Conservation (phyloP, 225 moss, liverwort and hornwort genomes). For the Anthoceros angustus region DNA sequence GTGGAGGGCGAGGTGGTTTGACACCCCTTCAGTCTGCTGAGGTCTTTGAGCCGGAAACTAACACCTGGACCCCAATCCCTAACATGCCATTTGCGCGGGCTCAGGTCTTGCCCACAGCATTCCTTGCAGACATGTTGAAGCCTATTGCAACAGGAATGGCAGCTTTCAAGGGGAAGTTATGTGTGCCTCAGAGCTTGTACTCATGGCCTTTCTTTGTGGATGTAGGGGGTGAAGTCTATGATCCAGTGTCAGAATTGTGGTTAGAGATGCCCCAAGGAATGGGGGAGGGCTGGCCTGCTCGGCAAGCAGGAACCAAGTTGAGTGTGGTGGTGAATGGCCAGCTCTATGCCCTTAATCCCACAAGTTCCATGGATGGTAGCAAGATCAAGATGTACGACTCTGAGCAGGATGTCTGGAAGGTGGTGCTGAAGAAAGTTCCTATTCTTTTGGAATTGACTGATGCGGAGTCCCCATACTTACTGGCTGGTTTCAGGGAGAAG, state of each 20-base stretch:
- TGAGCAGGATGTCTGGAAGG: slow-evolving; percentile 82
- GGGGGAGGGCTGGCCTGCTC: slow-evolving; percentile 97
- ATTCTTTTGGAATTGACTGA: slow-evolving; percentile 78
- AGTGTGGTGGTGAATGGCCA: slow-evolving; percentile 85
- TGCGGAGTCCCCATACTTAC: slow-evolving; percentile 80
- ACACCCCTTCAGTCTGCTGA: slow-evolving; percentile 91
- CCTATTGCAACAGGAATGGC: slow-evolving; percentile 99
- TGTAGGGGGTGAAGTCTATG: slow-evolving; percentile 88
- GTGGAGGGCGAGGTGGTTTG: slow-evolving; percentile 73
- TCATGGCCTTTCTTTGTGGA: slow-evolving; percentile 99
- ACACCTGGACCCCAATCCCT: slow-evolving; percentile 84
- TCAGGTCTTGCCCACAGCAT: slow-evolving; percentile 76
- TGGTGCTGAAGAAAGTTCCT: slow-evolving; percentile 83
- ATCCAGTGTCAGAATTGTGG: slow-evolving; percentile 62
- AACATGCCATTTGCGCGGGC: slow-evolving; percentile 90
- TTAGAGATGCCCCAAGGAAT: slow-evolving; percentile 86
- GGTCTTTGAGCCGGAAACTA: slow-evolving; percentile 66
- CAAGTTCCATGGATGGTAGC: slow-evolving; percentile 90
- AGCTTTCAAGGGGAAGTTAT: slow-evolving; percentile 63
- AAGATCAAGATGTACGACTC: slow-evolving; percentile 96
- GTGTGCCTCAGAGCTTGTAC: slow-evolving; percentile 87
- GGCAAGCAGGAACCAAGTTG: slow-evolving; percentile 92
- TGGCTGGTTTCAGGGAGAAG: slow-evolving; percentile 81
- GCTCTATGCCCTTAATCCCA: slow-evolving; percentile 83
- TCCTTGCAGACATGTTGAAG: slow-evolving; percentile 91